phyloP scores from a whole-genome alignment of 2,329 filamentous ascomycete species.

The Aspergillus transmontanensis region DNA sequence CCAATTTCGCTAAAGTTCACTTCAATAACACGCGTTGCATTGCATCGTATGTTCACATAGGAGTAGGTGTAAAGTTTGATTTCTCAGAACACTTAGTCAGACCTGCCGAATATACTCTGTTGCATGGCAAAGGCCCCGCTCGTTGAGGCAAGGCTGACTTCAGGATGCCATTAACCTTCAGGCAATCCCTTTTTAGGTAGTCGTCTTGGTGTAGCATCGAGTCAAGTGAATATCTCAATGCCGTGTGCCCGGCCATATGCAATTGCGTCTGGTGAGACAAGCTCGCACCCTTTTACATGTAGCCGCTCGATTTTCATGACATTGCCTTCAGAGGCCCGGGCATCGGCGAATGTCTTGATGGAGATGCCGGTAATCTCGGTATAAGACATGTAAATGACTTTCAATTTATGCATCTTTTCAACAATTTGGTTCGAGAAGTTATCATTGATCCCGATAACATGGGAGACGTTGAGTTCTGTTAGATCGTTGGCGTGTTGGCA shows the following conservation, averaged over 20 bases:
- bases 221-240: slow-evolving; percentile 29
- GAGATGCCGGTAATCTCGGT: slow-evolving; percentile 39
- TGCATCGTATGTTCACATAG: background rate
- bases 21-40: background rate
- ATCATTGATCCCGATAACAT: slow-evolving; percentile 31
- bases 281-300: slow-evolving; percentile 30
- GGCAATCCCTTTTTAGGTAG: background rate
- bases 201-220: background rate
- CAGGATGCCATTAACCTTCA: background rate
- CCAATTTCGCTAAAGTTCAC: background rate
- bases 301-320: slow-evolving; percentile 28
- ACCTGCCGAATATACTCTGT: background rate
- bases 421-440: slow-evolving; percentile 21
- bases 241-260: slow-evolving; percentile 35
- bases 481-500: slow-evolving; percentile 22
- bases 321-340: slow-evolving; percentile 11
- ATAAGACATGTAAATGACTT: slow-evolving; percentile 35
- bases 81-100: background rate
- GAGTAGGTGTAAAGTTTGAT: background rate
- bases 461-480: slow-evolving; percentile 33
- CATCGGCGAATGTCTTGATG: slow-evolving; percentile 36
- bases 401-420: slow-evolving; percentile 29
- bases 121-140: background rate
- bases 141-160: background rate
- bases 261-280: slow-evolving; percentile 37